Base-by-base conservation (phyloP, 441 rosid species). In the Eruca vesicaria region DNA sequence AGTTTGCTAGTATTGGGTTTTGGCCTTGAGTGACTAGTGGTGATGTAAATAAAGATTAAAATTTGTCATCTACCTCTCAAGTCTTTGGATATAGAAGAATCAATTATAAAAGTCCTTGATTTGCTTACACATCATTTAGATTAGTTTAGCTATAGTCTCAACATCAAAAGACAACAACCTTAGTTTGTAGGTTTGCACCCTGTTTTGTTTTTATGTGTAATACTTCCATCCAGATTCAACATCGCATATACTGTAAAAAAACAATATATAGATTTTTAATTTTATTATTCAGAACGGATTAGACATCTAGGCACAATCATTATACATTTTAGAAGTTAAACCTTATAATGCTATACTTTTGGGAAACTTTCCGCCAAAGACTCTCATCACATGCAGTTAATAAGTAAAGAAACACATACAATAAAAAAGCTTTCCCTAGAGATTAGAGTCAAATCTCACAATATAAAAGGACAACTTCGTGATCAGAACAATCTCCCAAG, bases 401-500 rank as follows among this genome's bases (percentile, higher is more conserved):
- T 31, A 55, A 7, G 31, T 10, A 57, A 43, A 43, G 19, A 74
- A 74, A 66, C 60, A 74, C 50, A 74, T 43, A 66, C 60, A 41
- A 45, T 60, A 67, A 3, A 64, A 64, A 63, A 73, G 21, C 57
- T 55, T 55, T n/a, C 8, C 77, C 4, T 73, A 56, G 71, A 74
- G 78, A 67, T 75, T 29, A 68, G 78, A 52, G 50, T 50, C 55
- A 26, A 18, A 36, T 4, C 29, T 67, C 53, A 28, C 33, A 32
- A 75, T 68, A 68, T 60, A 67, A 59, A 73, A 60, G 56, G 63
- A 68, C 73, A 68, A 26, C 19, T 18, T 26, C 14, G 65, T 53
- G 77, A 66, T 66, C 66, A 48, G 0, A 66, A 59, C 50, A 15
- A 66, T 67, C 68, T 67, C 23, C 41, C 18, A 0, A 32, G 41